Percentiles rank a stretch among this genome's conserved stretches.
These are phyloP conservation scores for Hansenula sp. DNA, from an alignment of 1,139 yeast species.

Conservation along the genomic window DNA sequence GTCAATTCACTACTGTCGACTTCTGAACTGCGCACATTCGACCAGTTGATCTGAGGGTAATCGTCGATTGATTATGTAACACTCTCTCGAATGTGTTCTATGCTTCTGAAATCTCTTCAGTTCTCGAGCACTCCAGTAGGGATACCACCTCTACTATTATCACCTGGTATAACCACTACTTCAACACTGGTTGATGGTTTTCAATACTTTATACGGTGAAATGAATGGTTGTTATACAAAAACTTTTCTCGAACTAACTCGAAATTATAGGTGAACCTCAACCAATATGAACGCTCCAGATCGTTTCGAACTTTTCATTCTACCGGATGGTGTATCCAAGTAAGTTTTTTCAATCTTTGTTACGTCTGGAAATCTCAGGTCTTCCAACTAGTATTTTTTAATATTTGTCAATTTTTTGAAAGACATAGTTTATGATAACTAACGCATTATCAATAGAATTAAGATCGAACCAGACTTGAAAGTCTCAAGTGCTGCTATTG, in stretches of 20 bases:
- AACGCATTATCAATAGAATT: slow-evolving; percentile 36
- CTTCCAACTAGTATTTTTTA: not conserved
- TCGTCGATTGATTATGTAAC: too few species aligned
- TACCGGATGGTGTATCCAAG: slow-evolving; percentile 97
- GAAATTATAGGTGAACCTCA: not conserved
- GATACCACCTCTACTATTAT: not conserved
- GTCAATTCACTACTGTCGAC: not conserved
- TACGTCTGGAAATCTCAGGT: not conserved
- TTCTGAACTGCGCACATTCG: not conserved
- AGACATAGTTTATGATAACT: too few species aligned
- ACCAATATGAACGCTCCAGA: slow-evolving; percentile 92
- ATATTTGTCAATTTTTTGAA: too few species aligned
- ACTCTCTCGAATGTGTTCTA: too few species aligned
- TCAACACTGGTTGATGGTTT: not conserved
- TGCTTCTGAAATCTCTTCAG: too few species aligned
- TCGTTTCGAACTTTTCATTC: slow-evolving; percentile 90
- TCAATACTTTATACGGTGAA: not conserved
- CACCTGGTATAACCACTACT: not conserved
- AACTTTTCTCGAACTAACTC: not conserved
- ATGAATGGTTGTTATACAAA: not conserved
- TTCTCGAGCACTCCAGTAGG: not conserved
- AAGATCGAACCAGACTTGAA: slow-evolving; percentile 91
- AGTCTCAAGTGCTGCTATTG: slow-evolving; percentile 91
- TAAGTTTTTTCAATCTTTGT: slow-evolving; percentile 30
- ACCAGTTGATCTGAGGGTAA: not conserved